Percentiles rank a stretch among this genome's conserved stretches.
phyloP scores from a whole-genome alignment of 2,329 filamentous ascomycete species.

The Clonostachys chloroleuca region DNA sequence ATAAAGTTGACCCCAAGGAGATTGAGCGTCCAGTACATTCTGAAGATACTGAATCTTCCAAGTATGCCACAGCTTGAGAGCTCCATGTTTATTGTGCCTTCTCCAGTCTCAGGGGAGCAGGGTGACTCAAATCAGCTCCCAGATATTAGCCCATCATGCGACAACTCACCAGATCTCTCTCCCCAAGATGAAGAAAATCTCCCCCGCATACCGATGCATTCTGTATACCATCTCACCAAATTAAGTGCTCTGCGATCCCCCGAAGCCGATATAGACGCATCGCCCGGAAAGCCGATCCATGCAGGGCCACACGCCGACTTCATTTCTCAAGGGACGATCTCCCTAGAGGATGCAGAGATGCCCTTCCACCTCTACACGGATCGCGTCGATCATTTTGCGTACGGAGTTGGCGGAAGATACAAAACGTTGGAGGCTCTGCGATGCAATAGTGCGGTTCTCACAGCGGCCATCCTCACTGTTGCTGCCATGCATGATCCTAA shows the following conservation, averaged over 20 bases:
- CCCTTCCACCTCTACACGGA: slow-evolving; percentile 45
- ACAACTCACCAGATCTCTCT: slow-evolving; percentile 11
- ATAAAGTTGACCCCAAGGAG: too few species aligned
- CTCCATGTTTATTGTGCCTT: background rate
- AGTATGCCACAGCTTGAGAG: background rate
- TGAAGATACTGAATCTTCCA: background rate
- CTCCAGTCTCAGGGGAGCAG: background rate
- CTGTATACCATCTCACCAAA: slow-evolving; percentile 29
- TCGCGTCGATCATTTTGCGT: slow-evolving; percentile 44
- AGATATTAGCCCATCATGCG: slow-evolving; percentile 8
- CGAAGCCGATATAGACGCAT: slow-evolving; percentile 11
- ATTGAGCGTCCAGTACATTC: slow-evolving; percentile 3
- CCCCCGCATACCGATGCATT: slow-evolving; percentile 30
- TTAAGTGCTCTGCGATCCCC: slow-evolving; percentile 27
- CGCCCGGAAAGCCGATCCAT: background rate
- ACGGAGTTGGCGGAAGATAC: slow-evolving; percentile 41
- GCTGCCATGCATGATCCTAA: slow-evolving; percentile 52
- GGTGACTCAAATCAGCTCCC: background rate
- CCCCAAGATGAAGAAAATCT: slow-evolving; percentile 23
- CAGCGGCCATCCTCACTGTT: slow-evolving; percentile 51
- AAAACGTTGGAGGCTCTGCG: slow-evolving; percentile 45
- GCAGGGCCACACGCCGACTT: slow-evolving; percentile 20
- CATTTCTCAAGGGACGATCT: slow-evolving; percentile 31
- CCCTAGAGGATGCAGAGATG: slow-evolving; percentile 42
- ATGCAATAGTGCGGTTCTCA: slow-evolving; percentile 48